phyloP scores from a whole-genome alignment of 495 filamentous ascomycete genomes.

The Baudoinia panamericana region DNA sequence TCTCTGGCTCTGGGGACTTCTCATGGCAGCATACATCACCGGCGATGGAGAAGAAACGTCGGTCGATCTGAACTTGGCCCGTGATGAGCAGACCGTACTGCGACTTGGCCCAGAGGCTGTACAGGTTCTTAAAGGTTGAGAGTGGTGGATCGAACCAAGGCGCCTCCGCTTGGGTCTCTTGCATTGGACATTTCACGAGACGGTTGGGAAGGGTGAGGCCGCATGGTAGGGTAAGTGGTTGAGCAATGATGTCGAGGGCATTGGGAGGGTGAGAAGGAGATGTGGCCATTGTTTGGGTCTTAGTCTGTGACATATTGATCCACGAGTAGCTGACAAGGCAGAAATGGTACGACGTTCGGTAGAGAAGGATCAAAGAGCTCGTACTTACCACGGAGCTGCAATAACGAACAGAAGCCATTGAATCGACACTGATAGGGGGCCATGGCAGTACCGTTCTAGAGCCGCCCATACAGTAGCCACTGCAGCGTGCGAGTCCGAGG shows the following conservation, averaged over 20 bases:
- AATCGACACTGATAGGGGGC: too few species aligned
- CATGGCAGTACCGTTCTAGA: too few species aligned
- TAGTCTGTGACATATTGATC: too few species aligned
- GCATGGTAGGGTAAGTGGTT: conserved; percentile 11
- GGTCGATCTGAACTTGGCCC: conserved; percentile 18
- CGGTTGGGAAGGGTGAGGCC: conserved; percentile 12
- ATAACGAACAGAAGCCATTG: too few species aligned
- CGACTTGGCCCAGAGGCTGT: conserved; percentile 19
- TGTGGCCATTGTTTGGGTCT: too few species aligned
- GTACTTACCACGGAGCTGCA: too few species aligned
- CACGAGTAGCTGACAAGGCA: too few species aligned
- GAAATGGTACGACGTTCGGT: too few species aligned
- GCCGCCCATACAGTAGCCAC: too few species aligned
- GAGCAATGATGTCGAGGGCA: conserved; percentile 6
- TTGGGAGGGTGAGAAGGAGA: too few species aligned
- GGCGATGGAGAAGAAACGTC: conserved; percentile 18
- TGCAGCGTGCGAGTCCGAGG: too few species aligned
- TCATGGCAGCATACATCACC: conserved; percentile 19
- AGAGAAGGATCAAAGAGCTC: too few species aligned
- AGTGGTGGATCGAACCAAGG: conserved; percentile 23
- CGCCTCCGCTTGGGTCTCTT: conserved; percentile 24
- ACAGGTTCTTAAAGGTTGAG: conserved; percentile 22
- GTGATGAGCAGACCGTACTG: conserved; percentile 18
- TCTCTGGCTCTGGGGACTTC: conserved; percentile 5
- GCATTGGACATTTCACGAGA: conserved; percentile 22